Evolutionary conservation across 176 grass and related monocot species (phyloP).

Genomic region (Rhipidocladum racemiflorum): DNA sequence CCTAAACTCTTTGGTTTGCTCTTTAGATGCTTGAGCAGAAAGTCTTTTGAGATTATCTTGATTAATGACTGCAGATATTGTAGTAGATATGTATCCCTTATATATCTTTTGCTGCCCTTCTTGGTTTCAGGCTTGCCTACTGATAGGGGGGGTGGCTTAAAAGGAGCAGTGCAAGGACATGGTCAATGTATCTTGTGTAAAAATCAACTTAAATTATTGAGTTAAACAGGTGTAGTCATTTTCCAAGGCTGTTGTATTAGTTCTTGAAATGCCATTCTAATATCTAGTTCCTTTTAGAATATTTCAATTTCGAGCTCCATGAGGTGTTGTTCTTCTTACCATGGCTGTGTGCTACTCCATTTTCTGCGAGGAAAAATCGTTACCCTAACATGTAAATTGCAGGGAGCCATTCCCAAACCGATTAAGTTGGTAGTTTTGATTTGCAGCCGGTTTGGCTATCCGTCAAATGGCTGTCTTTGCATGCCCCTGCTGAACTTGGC

Average conservation of each 20-base stretch:
- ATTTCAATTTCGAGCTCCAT: background rate
- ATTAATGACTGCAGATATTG: background rate
- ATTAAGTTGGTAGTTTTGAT: background rate
- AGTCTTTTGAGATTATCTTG: background rate
- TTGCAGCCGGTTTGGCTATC: background rate
- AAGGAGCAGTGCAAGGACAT: background rate
- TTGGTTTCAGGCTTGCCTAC: slow-evolving; percentile 18
- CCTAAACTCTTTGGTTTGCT: background rate
- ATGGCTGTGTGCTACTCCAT: background rate
- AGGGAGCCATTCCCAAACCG: background rate
- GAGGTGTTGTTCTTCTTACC: background rate
- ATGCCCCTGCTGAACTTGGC: background rate
- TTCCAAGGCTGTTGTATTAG: background rate
- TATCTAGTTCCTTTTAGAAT: background rate
- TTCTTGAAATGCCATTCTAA: background rate
- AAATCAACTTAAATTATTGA: background rate
- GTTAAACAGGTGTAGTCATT: background rate
- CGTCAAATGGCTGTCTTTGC: background rate
- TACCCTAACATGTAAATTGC: background rate
- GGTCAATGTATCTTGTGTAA: background rate
- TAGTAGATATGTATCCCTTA: background rate
- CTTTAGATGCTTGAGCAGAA: background rate
- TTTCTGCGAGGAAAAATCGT: background rate
- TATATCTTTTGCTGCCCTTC: background rate
- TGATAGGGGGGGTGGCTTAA: background rate